Conservation (phyloP, 805 yeast species). For the Starmerella asiatica region DNA sequence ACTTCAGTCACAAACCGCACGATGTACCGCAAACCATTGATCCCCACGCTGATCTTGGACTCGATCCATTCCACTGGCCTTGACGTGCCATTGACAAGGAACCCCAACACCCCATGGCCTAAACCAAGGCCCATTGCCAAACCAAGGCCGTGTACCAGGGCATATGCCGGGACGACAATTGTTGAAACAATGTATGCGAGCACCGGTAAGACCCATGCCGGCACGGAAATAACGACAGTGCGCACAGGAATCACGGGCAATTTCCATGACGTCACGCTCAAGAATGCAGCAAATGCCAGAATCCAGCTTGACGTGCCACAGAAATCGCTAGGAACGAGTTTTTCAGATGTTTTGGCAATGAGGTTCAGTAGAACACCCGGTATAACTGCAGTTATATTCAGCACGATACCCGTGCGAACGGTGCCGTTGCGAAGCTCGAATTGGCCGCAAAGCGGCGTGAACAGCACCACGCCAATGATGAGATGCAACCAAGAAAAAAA, state of each 20-base stretch:
- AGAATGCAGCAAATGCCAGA: conserved; percentile 23
- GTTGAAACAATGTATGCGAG: not conserved
- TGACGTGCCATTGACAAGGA: conserved; percentile 47
- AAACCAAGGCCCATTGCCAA: conserved; percentile 46
- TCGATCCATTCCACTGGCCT: conserved; percentile 51
- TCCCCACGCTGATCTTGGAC: conserved; percentile 35
- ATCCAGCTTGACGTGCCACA: conserved; percentile 17
- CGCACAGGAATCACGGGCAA: conserved; percentile 38
- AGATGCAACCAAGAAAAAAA: conserved; percentile 54
- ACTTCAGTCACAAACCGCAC: conserved; percentile 49
- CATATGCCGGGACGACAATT: not conserved
- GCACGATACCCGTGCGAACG: conserved; percentile 66
- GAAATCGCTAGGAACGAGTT: conserved; percentile 6
- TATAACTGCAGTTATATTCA: conserved; percentile 55
- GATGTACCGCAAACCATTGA: conserved; percentile 40
- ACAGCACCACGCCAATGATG: conserved; percentile 41
- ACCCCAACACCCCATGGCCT: conserved; percentile 43
- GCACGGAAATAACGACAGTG: conserved; percentile 6
- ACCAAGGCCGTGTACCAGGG: conserved; percentile 63
- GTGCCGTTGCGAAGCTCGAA: conserved; percentile 73
- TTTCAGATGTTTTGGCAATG: conserved; percentile 4
- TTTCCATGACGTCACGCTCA: conserved; percentile 12
- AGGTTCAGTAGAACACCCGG: conserved; percentile 51
- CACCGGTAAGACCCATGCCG: conserved; percentile 9
- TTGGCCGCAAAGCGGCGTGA: conserved; percentile 45